phyloP scores from a whole-genome alignment of 108 stramenopile species.

The Nitzschia putrida region DNA sequence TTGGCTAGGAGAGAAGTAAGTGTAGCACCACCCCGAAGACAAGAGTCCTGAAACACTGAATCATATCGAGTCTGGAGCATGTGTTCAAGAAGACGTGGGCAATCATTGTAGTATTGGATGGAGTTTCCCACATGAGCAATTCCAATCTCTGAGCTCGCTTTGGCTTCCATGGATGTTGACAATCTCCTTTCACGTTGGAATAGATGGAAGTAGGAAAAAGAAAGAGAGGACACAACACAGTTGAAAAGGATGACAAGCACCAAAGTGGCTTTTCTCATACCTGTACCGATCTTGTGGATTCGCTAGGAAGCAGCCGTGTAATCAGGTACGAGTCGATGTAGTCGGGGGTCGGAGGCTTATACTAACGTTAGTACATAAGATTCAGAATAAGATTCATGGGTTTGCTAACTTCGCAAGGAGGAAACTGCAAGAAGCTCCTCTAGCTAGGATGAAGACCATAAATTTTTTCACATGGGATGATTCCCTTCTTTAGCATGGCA shows the following conservation, averaged over 20 bases:
- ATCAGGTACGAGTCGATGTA: background rate
- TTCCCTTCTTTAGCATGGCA: conserved; percentile 45
- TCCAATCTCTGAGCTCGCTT: too few relatives aligned
- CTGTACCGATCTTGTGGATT: background rate
- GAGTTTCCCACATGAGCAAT: conserved; percentile 63
- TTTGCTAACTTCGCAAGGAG: background rate
- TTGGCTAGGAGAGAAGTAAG: conserved; percentile 44
- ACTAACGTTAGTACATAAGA: background rate
- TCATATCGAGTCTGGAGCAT: conserved; percentile 32
- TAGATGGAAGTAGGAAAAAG: too few relatives aligned
- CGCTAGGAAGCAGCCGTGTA: background rate
- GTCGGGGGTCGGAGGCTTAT: background rate
- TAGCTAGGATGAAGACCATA: background rate
- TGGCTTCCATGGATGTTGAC: too few relatives aligned
- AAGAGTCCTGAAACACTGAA: conserved; percentile 46
- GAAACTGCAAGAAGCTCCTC: background rate
- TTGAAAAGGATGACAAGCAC: too few relatives aligned
- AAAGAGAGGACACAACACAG: too few relatives aligned
- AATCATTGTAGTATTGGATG: conserved; percentile 76
- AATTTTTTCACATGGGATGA: conserved; percentile 50
- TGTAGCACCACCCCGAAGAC: conserved; percentile 62
- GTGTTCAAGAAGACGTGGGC: conserved; percentile 60
- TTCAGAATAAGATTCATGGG: too few relatives aligned
- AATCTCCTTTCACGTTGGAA: too few relatives aligned
- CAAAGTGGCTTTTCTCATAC: too few relatives aligned